These are phyloP conservation scores for Ustilago nuda DNA, from an alignment of 1,284 basidiomycete genomes.

Conservation along the genomic window DNA sequence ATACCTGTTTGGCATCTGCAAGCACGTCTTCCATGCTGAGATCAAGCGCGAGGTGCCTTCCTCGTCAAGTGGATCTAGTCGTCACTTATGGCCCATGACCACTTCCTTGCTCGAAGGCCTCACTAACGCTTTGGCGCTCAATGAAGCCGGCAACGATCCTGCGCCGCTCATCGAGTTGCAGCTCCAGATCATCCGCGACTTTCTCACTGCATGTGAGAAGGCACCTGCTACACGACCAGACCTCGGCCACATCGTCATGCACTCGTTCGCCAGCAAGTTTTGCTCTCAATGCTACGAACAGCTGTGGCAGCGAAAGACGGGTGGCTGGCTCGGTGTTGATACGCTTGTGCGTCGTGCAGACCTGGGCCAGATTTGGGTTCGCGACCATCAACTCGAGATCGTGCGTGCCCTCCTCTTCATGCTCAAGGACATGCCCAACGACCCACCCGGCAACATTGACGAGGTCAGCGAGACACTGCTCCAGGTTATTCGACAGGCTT, in stretches of 20 bases:
- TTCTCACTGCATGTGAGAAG: constrained; percentile 53
- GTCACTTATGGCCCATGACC: constrained; percentile 74
- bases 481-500: constrained; percentile 76
- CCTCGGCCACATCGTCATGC: constrained; percentile 62
- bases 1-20: constrained; percentile 78
- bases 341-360: constrained; percentile 70
- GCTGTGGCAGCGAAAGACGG: constrained; percentile 68
- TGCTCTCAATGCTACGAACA: constrained; percentile 68
- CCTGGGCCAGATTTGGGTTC: constrained; percentile 79
- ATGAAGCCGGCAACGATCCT: constrained; percentile 65
- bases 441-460: constrained; percentile 84
- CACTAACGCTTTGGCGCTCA: constrained; percentile 56
- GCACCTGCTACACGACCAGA: constrained; percentile 58
- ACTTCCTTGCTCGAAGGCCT: constrained; percentile 64
- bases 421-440: constrained; percentile 93
- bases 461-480: constrained; percentile 83
- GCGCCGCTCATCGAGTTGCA: constrained; percentile 56
- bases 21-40: constrained; percentile 75
- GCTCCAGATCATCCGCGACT: constrained; percentile 60
- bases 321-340: constrained; percentile 67
- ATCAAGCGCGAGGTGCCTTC: constrained; percentile 70
- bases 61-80: constrained; percentile 71
- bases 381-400: constrained; percentile 89
- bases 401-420: constrained; percentile 91
- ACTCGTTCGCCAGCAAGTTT: constrained; percentile 64